Evolutionary conservation across 2,329 filamentous ascomycete species (phyloP), one percentile per base, ranked within the genome.

Genomic region (Botrytis sinoallii): DNA sequence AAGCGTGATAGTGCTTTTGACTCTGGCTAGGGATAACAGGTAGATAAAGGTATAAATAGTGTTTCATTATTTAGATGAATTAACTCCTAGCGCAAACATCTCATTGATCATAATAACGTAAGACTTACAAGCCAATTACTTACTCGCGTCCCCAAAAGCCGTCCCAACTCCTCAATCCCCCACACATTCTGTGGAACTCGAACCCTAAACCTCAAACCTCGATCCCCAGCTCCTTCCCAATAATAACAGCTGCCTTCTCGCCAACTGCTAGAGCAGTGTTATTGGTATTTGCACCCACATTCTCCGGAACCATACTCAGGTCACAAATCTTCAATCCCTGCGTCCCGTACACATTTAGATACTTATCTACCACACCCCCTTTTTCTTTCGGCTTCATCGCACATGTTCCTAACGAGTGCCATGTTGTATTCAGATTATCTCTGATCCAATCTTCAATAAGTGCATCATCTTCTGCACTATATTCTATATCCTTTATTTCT

Each of bases 241-340:
- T 82, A 69, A 84, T 81, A 71, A 81, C 80, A 55, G 83, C 83
- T 1, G 83, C 83, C 76, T 82, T 82, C 77, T 84, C 83, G 2
- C 83, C 83, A 42, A 84, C 79, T 20, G 81, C 81, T 71, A 85
- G 78, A 1, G 85, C 84, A 1, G 84, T 85, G 57, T 85, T 84
- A 71, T 84, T 84, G 2, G 84, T 85, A 74, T 86, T 86, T 0
- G 82, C 84, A 5, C 82, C 84, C 7, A 86, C 83, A 74, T 81
- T 81, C 74, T 80, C 77, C 5, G 80, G 80, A 14, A 78, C 73
- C 73, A 81, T 78, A 75, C 79, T 80, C 74, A 86, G 68, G 81
- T 86, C 85, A 14, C 82, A 83, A 72, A 85, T 75, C 79, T 85
- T 85, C 75, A 85, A 76, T 2, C 81, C 81, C 65, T 75, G 73